Evolutionary conservation across 1,284 basidiomycete species (phyloP).

Genomic region (Tylopilus sp.): DNA sequence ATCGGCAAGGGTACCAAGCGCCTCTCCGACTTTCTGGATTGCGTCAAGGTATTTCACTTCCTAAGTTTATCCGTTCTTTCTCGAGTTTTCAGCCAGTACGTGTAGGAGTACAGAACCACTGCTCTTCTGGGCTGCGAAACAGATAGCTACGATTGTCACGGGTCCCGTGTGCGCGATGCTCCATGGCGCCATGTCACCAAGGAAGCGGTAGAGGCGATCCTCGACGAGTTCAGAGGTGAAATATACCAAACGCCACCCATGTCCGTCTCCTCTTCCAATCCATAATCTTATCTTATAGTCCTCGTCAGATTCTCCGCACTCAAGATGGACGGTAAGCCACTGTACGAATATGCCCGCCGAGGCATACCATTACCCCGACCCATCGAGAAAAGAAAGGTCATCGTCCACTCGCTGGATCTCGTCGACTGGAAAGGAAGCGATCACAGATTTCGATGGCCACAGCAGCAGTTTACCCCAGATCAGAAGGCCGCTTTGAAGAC

Average conservation of each 20-base stretch:
- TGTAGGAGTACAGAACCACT: slow-evolving; percentile 86
- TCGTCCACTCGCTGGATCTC: slow-evolving; percentile 76
- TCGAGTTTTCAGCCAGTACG: slow-evolving; percentile 18
- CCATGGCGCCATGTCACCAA: slow-evolving; percentile 84
- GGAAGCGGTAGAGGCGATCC: slow-evolving; percentile 66
- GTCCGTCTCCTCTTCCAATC: slow-evolving; percentile 45
- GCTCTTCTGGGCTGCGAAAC: slow-evolving; percentile 94
- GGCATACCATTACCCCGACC: slow-evolving; percentile 89
- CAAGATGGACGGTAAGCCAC: slow-evolving; percentile 95
- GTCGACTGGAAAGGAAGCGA: slow-evolving; percentile 64
- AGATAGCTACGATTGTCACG: slow-evolving; percentile 91
- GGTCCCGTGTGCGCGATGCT: slow-evolving; percentile 69
- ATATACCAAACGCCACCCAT: slow-evolving; percentile 91
- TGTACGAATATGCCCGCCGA: slow-evolving; percentile 95
- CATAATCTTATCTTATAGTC: slow-evolving; percentile 10
- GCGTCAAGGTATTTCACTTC: slow-evolving; percentile 69
- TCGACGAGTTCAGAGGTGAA: slow-evolving; percentile 81
- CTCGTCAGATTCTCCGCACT: slow-evolving; percentile 86
- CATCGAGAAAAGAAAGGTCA: slow-evolving; percentile 84
- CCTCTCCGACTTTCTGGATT: slow-evolving; percentile 81
- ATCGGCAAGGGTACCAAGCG: slow-evolving; percentile 90
- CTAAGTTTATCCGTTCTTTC: slow-evolving; percentile 1
- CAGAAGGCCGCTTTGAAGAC: slow-evolving; percentile 69
- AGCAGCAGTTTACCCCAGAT: slow-evolving; percentile 62
- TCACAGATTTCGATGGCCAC: slow-evolving; percentile 71